Conservation (phyloP, 129 eudicot genomes). For the Arctium lappa region DNA sequence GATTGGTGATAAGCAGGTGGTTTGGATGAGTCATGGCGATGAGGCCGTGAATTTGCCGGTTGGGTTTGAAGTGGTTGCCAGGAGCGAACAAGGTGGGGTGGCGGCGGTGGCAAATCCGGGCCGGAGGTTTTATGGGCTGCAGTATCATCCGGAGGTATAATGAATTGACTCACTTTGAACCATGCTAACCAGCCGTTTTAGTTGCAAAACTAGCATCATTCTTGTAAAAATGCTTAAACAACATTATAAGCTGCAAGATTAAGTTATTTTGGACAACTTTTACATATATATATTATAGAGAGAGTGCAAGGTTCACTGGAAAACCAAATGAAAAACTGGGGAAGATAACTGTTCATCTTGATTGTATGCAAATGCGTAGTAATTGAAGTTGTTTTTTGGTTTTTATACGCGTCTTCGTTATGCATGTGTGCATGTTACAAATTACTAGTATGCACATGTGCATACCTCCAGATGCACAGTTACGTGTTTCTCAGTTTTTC, state of each 20-base stretch:
- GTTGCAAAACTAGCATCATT: not conserved
- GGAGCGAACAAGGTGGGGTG: slow-evolving; percentile 69
- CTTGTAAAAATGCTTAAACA: not conserved
- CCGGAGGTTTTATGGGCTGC: slow-evolving; percentile 77
- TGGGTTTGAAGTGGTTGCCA: slow-evolving; percentile 82
- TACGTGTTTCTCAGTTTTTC: too few relatives aligned
- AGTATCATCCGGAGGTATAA: slow-evolving; percentile 90
- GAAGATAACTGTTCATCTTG: too few relatives aligned
- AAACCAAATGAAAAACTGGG: too few relatives aligned
- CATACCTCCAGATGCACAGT: too few relatives aligned
- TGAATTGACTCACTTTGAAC: not conserved
- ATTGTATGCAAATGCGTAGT: too few relatives aligned
- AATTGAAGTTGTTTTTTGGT: too few relatives aligned
- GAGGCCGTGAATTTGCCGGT: slow-evolving; percentile 72
- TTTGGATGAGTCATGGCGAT: slow-evolving; percentile 98
- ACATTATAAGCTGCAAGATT: not conserved
- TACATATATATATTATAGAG: too few relatives aligned
- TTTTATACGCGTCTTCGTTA: too few relatives aligned
- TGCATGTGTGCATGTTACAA: too few relatives aligned
- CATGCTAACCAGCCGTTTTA: not conserved
- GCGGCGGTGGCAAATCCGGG: slow-evolving; percentile 65
- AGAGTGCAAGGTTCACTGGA: too few relatives aligned
- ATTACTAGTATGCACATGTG: too few relatives aligned
- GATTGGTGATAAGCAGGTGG: slow-evolving; percentile 72
- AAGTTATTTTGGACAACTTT: not conserved